Base-by-base conservation (phyloP, 495 filamentous ascomycete genomes). In the Sphaerosporella brunnea region DNA sequence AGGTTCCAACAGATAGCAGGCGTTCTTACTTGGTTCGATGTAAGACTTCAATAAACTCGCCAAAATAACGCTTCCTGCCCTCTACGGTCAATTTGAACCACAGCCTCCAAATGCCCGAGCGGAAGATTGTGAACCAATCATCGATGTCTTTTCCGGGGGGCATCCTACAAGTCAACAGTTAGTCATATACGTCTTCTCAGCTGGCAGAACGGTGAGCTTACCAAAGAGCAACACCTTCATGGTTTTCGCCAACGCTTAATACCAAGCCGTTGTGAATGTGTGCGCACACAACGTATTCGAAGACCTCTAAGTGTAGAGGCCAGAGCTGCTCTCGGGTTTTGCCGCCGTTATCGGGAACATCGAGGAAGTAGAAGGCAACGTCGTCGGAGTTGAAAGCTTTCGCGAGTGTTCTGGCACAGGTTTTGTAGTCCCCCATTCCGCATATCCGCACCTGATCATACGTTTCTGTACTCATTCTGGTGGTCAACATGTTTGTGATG, bases 161-260 rank as follows among this genome's bases (percentile, higher is more conserved):
- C 70, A 85, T 74, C 82, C 81, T 86, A 56, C 45, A 28, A 4
- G 15, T 42, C 3, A 9, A 15, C 8, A 46, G 28, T 46, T 46
- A 46, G 43, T 46, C 43, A 46, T 25, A 36, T 47, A 18, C 39
- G 16, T 18, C 20, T 10, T 32, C 49, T 51, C 28, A 39, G 49
- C 45, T 32, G 20, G 26, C 16, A 0, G 20, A 19, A 24, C 42
- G 7, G 49, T 42, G n/a, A 42, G 71, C 76, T 62, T 69, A 85
- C 82, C 82, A 88, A 30, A 88, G 68, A 48, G 79, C 80, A 47
- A 86, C 78, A 47, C 71, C 73, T 56, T 80, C 82, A 60, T 78
- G 83, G 52, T 84, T 71, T 36, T 75, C 72, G 2, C 82, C 82
- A 55, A 79, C 73, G 19, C 75, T 75, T 19, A 78, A 77, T 34